Conservation (phyloP, 768 basidiomycete genomes). For the Termitomyces titanicus region DNA sequence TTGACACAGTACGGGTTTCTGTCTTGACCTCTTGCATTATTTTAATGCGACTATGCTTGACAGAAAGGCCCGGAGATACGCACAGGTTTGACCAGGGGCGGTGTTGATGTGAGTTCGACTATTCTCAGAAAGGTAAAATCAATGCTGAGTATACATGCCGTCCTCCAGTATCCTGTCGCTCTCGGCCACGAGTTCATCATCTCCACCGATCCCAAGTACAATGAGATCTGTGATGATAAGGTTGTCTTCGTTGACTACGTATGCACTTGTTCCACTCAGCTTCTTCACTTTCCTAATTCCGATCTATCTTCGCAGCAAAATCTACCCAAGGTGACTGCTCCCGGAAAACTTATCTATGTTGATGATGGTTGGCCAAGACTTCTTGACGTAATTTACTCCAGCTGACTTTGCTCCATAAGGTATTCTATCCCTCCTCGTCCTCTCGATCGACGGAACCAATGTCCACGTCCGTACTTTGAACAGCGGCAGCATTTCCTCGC, state of each 20-base stretch:
- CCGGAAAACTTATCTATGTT: conserved; percentile 97
- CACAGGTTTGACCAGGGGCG: conserved; percentile 87
- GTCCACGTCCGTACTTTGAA: conserved; percentile 86
- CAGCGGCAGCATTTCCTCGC: conserved; percentile 88
- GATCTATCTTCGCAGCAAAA: conserved; percentile 54
- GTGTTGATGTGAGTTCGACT: conserved; percentile 67
- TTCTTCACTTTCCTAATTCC: not conserved
- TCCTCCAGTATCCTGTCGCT: conserved; percentile 64
- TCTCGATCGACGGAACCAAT: conserved; percentile 78
- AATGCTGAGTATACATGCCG: not conserved
- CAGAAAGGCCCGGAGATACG: conserved; percentile 99
- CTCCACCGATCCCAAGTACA: conserved; percentile 80
- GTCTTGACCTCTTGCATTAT: conserved; percentile 3
- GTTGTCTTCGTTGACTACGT: conserved; percentile 94
- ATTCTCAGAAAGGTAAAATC: not conserved
- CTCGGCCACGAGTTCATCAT: conserved; percentile 95
- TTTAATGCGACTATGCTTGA: conserved; percentile 11
- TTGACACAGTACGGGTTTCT: conserved; percentile 80
- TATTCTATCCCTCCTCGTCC: conserved; percentile 89
- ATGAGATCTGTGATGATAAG: conserved; percentile 77
- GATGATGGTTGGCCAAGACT: conserved; percentile 70
- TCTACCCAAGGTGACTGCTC: conserved; percentile 90
- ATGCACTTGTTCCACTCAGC: conserved; percentile 25
- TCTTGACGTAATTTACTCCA: not conserved
- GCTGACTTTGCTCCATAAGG: conserved; percentile 33